phyloP scores from a whole-genome alignment of 2,329 filamentous ascomycete genomes.

The Dothistroma septosporum region DNA sequence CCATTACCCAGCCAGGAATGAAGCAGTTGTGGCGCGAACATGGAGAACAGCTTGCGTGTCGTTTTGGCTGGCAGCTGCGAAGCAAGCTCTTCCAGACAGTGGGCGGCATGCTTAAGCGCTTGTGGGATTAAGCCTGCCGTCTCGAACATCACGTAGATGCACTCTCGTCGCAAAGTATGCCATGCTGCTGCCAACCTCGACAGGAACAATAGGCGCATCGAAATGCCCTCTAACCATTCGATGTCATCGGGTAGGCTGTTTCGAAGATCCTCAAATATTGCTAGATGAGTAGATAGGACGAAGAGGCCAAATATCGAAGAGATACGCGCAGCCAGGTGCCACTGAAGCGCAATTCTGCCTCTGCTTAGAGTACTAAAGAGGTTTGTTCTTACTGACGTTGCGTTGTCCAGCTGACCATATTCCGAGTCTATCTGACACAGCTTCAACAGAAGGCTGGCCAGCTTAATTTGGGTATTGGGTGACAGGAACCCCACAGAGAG shows the following conservation, averaged over 20 bases:
- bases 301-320: conserved; percentile 75
- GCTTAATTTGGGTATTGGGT: conserved; percentile 59
- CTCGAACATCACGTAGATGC: conserved; percentile 93
- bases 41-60: conserved; percentile 67
- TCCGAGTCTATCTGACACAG: conserved; percentile 64
- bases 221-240: conserved; percentile 74
- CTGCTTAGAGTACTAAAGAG: conserved; percentile 68
- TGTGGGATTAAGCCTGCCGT: conserved; percentile 68
- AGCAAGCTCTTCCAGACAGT: conserved; percentile 66
- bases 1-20: conserved; percentile 77
- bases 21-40: conserved; percentile 84
- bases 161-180: conserved; percentile 79
- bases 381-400: conserved; percentile 59
- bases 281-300: conserved; percentile 69
- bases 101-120: conserved; percentile 65
- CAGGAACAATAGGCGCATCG: conserved; percentile 72
- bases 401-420: conserved; percentile 56
- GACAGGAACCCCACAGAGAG: conserved; percentile 68
- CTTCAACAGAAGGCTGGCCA: conserved; percentile 65
- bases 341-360: conserved; percentile 68
- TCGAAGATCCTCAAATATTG: conserved; percentile 68
- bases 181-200: conserved; percentile 74
- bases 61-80: conserved; percentile 59
- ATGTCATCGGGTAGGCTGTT: conserved; percentile 63
- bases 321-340: conserved; percentile 66